Conservation (phyloP, 2,329 filamentous ascomycete genomes). For the Akanthomyces uredinophilus region DNA sequence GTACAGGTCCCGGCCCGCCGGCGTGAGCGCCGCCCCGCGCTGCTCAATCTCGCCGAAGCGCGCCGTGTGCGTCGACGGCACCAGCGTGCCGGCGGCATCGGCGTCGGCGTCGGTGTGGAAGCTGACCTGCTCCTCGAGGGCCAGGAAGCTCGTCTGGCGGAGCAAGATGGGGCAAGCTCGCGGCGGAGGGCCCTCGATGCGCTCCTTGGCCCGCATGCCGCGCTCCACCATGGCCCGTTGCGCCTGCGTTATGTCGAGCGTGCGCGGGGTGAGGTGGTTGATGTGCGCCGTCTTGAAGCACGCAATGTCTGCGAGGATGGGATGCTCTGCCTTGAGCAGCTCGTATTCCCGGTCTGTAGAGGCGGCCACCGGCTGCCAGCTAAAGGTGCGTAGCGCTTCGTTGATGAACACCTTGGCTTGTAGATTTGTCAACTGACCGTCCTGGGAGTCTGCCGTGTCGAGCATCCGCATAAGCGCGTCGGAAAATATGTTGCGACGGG, state of each 20-base stretch:
- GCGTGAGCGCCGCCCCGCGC: constrained; percentile 45
- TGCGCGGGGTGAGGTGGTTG: constrained; percentile 49
- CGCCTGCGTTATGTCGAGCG: constrained; percentile 42
- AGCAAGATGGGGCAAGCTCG: constrained; percentile 42
- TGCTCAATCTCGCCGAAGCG: constrained; percentile 51
- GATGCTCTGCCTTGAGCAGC: constrained; percentile 37
- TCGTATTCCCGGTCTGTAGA: constrained; percentile 38
- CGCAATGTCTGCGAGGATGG: constrained; percentile 44
- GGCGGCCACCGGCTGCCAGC: constrained; percentile 40
- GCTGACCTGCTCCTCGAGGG: constrained; percentile 41
- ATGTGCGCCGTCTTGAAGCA: constrained; percentile 41
- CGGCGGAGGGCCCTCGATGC: constrained; percentile 46
- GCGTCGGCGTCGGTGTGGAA: constrained; percentile 27
- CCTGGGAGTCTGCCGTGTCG: constrained; percentile 27
- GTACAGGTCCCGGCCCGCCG: constrained; percentile 39
- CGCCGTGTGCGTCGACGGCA: constrained; percentile 39
- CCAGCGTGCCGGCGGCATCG: constrained; percentile 15
- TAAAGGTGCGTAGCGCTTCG: constrained; percentile 41
- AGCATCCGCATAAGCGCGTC: constrained; percentile 33
- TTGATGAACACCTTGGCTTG: constrained; percentile 35
- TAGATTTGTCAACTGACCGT: constrained; percentile 21
- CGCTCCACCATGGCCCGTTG: constrained; percentile 37
- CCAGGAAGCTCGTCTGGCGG: constrained; percentile 49
- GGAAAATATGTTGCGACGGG: constrained; percentile 38
- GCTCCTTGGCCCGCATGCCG: constrained; percentile 40